Conservation (phyloP, 495 filamentous ascomycete genomes). For the Aspergillus saccharolyticus region DNA sequence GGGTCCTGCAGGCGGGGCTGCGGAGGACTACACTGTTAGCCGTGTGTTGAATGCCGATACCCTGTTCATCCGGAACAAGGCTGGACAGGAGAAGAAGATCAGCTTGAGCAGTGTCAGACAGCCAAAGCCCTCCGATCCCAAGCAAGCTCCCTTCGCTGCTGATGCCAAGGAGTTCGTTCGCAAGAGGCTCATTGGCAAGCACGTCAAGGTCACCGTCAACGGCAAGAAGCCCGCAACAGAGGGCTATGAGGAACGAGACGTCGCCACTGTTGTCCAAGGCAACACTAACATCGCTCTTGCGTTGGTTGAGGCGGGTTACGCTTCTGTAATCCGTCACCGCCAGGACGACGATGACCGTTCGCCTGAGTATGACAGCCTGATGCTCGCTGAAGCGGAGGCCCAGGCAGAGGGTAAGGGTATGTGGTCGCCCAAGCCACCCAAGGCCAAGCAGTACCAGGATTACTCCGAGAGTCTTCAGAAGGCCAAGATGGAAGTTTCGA, state of each 20-base stretch:
- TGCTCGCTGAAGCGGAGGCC: constrained; percentile 82
- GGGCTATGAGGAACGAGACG: constrained; percentile 89
- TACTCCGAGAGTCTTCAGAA: constrained; percentile 91
- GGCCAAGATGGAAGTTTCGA: constrained; percentile 85
- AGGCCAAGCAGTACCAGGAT: constrained; percentile 74
- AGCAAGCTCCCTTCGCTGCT: constrained; percentile 78
- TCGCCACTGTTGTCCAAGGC: constrained; percentile 76
- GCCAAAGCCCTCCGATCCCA: constrained; percentile 75
- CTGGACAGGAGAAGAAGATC: constrained; percentile 80
- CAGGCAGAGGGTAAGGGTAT: constrained; percentile 86
- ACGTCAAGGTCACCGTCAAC: constrained; percentile 80
- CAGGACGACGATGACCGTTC: constrained; percentile 90
- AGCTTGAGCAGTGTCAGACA: constrained; percentile 89
- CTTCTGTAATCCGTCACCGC: constrained; percentile 88
- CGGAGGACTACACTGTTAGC: constrained; percentile 74
- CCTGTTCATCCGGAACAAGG: constrained; percentile 75
- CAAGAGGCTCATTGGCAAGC: constrained; percentile 92
- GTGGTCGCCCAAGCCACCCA: constrained; percentile 81
- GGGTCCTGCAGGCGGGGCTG: constrained; percentile 42
- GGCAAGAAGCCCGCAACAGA: constrained; percentile 87
- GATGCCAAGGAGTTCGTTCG: constrained; percentile 95
- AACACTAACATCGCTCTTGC: constrained; percentile 82
- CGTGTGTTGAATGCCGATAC: constrained; percentile 88
- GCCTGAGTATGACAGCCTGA: constrained; percentile 86
- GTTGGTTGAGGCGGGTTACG: constrained; percentile 86